Evolutionary conservation across 306 rosid species (phyloP).

Genomic region (Vigna hirtella): DNA sequence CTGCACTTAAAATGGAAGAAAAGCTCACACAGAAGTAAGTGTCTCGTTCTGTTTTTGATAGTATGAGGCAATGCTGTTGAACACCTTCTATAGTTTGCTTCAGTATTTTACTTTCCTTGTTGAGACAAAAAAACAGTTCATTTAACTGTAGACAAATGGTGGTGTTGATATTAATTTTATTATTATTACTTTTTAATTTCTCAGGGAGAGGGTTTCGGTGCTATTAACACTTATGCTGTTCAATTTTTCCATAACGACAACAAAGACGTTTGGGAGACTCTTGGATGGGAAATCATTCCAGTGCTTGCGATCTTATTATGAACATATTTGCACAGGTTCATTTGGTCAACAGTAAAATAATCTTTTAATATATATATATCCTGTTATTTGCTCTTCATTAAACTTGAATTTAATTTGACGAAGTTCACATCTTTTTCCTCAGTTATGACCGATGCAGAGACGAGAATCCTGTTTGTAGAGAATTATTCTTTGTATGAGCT

Average conservation of each 20-base stretch:
- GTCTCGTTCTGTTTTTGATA: slow-evolving; percentile 25
- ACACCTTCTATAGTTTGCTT: background rate
- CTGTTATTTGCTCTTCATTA: slow-evolving; percentile 16
- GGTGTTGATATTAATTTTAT: slow-evolving; percentile 21
- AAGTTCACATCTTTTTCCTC: slow-evolving; percentile 27
- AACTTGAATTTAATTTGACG: slow-evolving; percentile 14
- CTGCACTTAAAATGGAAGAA: slow-evolving; percentile 63
- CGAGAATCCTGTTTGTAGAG: slow-evolving; percentile 54
- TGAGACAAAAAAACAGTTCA: background rate
- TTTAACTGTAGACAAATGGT: background rate
- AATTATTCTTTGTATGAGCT: slow-evolving; percentile 61
- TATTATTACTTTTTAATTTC: slow-evolving; percentile 34
- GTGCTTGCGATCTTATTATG: slow-evolving; percentile 67
- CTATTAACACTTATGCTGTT: slow-evolving; percentile 70
- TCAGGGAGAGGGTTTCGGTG: slow-evolving; percentile 78
- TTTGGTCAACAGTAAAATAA: slow-evolving; percentile 2
- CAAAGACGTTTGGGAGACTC: slow-evolving; percentile 56
- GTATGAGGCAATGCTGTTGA: slow-evolving; percentile 9
- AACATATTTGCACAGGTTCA: slow-evolving; percentile 64
- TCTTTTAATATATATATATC: slow-evolving; percentile 12
- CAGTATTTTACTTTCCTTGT: background rate
- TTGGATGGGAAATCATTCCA: slow-evolving; percentile 50
- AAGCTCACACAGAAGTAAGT: slow-evolving; percentile 63
- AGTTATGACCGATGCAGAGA: slow-evolving; percentile 70
- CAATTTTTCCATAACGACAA: slow-evolving; percentile 58